Base-by-base conservation (phyloP, 805 yeast genomes). In the Hanseniaspora singularis region DNA sequence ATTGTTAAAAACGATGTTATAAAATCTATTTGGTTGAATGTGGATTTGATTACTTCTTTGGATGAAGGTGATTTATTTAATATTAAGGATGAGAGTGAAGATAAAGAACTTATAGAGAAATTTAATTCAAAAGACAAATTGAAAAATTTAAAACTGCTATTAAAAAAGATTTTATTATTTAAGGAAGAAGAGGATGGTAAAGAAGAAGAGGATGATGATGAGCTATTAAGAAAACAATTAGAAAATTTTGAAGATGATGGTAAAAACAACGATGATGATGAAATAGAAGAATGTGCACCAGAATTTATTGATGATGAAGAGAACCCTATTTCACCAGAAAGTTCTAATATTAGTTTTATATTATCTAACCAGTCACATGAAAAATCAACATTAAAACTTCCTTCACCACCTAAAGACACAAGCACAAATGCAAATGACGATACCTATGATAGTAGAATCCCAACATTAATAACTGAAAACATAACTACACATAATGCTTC, bases 351-450 rank as follows among this genome's bases (percentile, higher is more conserved):
- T 4, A 10, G 16, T 19, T 32, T 37, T 32, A 11, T 14, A 23
- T 19, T 44, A 14, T 46, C 28, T 8, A 46, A 20, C 30, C 43
- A 31, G 37, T 15, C 46, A 23, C 24, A 19, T 19, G 18, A 22
- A 8, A 11, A 23, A 10, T 38, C 51, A 10, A 9, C 33, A 4
- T 18, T 44, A 4, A 15, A 44, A 8, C 48, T 44, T 11, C 48
- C 48, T 9, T 22, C 33, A 2, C 14, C 39, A 11, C 54, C 56
- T 11, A 20, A 24, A 10, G 40, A 49, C 36, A 15, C 43, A 6
- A 52, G 47, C 20, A 40, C 45, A 11, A 43, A 34, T 1, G 48
- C 44, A 16, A 38, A 37, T n/a, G 42, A 33, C 2, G 49, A 43
- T 5, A 37, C 41, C 5, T 48, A 22, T 15, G 20, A 40, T 22